Conservation (phyloP, 768 basidiomycete genomes). For the Clitopilus hobsonii region DNA sequence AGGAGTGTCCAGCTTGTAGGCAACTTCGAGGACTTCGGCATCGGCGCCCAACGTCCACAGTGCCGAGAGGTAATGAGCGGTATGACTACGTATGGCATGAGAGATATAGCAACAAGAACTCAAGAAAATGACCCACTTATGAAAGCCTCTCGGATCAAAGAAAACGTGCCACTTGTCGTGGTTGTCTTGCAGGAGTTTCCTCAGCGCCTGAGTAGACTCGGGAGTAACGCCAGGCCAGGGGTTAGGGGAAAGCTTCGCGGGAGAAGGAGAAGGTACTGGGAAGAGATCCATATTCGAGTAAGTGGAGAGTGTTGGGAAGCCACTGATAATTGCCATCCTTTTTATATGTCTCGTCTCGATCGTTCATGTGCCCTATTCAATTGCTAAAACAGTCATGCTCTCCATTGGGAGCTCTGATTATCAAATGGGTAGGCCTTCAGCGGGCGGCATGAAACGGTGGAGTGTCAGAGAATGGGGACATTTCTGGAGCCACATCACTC, state of each 20-base stretch:
- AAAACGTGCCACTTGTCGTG: conserved; percentile 51
- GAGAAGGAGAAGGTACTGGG: conserved; percentile 11
- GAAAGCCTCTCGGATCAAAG: conserved; percentile 37
- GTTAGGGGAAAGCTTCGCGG: conserved; percentile 23
- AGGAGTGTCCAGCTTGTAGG: conserved; percentile 25
- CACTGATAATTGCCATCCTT: not conserved
- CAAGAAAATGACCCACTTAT: conserved; percentile 24
- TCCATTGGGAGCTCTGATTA: not conserved
- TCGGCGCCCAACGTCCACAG: conserved; percentile 57
- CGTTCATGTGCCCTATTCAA: not conserved
- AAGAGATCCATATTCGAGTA: conserved; percentile 8
- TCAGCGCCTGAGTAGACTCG: conserved; percentile 33
- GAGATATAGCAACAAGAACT: too few relatives aligned
- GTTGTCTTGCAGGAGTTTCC: conserved; percentile 41
- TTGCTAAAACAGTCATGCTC: conserved; percentile 7
- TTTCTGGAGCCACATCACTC: too few relatives aligned
- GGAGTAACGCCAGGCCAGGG: conserved; percentile 28
- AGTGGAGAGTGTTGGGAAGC: not conserved
- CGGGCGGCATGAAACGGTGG: not conserved
- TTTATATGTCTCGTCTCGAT: not conserved
- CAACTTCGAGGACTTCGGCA: conserved; percentile 26
- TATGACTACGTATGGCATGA: too few relatives aligned
- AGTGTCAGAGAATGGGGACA: not conserved
- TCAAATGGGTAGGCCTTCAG: not conserved
- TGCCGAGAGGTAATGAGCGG: conserved; percentile 52